A percentile compares a stretch with the other conserved stretches of the same genome.
Evolutionary conservation across 306 rosid species (phyloP).

Genomic region (Leucaena leucocephala): DNA sequence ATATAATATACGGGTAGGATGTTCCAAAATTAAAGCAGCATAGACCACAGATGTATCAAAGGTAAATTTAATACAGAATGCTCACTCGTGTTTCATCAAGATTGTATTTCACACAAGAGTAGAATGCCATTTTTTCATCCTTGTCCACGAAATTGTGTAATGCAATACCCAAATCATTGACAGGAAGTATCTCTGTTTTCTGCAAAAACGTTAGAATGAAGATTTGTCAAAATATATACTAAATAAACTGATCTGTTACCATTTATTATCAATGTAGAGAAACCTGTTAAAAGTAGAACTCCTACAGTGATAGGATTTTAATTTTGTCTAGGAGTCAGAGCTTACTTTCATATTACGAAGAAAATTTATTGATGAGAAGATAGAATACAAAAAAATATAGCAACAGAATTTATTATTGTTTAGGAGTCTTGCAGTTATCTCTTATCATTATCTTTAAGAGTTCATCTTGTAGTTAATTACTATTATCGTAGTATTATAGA

Average conservation of each 20-base stretch:
- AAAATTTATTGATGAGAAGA: not conserved
- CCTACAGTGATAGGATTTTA: not conserved
- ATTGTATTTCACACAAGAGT: slow-evolving; percentile 72
- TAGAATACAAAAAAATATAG: not conserved
- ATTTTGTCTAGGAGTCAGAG: not conserved
- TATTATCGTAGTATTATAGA: not conserved
- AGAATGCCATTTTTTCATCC: slow-evolving; percentile 94
- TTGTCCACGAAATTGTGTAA: slow-evolving; percentile 87
- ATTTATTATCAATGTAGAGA: not conserved
- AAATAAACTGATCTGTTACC: slow-evolving; percentile 5
- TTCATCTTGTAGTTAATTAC: not conserved
- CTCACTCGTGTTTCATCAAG: slow-evolving; percentile 93
- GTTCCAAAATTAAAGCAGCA: slow-evolving; percentile 22
- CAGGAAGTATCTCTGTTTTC: slow-evolving; percentile 99
- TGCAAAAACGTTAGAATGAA: slow-evolving; percentile 46
- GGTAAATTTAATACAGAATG: slow-evolving; percentile 34
- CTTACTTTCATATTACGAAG: not conserved
- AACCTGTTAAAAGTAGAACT: not conserved
- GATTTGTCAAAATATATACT: slow-evolving; percentile 16
- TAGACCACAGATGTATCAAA: slow-evolving; percentile 8
- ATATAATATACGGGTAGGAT: slow-evolving; percentile 5
- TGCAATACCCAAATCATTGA: slow-evolving; percentile 92
- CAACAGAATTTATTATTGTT: not conserved
- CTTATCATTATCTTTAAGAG: not conserved
- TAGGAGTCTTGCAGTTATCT: not conserved